A percentile compares a stretch with the other conserved stretches of the same genome.
Conservation (phyloP, 2,329 filamentous ascomycete genomes). For the Penicillium sp. region DNA sequence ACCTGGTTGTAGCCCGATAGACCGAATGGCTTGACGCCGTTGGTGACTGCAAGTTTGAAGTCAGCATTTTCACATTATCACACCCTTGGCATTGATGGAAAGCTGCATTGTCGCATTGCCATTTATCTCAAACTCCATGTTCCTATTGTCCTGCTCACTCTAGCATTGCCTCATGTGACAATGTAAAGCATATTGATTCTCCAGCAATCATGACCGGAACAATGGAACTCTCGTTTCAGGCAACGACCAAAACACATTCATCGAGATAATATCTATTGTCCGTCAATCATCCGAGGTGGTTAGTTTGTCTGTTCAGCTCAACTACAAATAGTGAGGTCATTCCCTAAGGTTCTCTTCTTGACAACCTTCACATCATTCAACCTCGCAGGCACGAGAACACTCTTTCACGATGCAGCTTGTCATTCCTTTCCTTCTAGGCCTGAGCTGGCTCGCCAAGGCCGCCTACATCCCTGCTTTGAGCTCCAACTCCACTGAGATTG, state of each 20-base stretch:
- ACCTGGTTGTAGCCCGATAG: too few species aligned
- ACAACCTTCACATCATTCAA: not conserved
- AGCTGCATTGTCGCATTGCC: too few species aligned
- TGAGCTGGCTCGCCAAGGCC: slow-evolving; percentile 13
- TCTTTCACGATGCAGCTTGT: slow-evolving; percentile 14
- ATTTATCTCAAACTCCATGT: too few species aligned
- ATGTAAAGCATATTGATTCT: too few species aligned
- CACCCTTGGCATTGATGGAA: too few species aligned
- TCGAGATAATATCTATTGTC: not conserved
- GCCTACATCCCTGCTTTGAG: slow-evolving; percentile 10
- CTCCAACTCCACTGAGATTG: slow-evolving; percentile 9
- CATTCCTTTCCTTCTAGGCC: slow-evolving; percentile 11
- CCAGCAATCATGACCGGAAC: not conserved
- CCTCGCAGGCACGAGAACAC: slow-evolving; percentile 13
- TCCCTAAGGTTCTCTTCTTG: not conserved
- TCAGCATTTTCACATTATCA: too few species aligned
- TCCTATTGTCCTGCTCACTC: not conserved
- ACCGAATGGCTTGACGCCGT: not conserved
- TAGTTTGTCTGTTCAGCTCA: not conserved
- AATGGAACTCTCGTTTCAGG: not conserved
- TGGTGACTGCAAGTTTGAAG: too few species aligned
- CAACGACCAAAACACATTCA: not conserved
- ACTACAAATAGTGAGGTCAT: slow-evolving; percentile 17
- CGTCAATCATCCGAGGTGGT: not conserved
- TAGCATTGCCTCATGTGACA: not conserved